Evolutionary conservation across 1,284 basidiomycete species (phyloP), one percentile per base, ranked within the genome.

Genomic region (Tetrapyrgos nigripes): DNA sequence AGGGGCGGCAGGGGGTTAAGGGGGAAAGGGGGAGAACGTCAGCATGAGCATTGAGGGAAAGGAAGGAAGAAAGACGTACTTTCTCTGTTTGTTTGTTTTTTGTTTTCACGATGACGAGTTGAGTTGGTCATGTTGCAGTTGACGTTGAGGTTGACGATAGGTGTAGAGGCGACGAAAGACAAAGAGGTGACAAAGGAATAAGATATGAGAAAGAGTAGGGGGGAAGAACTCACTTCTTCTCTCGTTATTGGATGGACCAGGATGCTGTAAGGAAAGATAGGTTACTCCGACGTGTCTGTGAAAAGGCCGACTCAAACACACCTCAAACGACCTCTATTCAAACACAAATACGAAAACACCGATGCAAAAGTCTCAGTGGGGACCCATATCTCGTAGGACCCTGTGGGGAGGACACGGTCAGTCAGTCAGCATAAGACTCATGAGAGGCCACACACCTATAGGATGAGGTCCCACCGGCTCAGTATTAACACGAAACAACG

Each of bases 331-430:
- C 88, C 89, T 53, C 85, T 79, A 68, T 92, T 83, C 70, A 86
- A 72, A 62, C 82, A 85, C 19, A 92, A 77, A 61, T 91, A 92
- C 14, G 89, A 92, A 67, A 85, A 92, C 13, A 92, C 84, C 0
- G 87, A 79, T 0, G 80, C 73, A 66, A 92, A 92, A 1, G 89
- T 89, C 63, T 89, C 87, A 0, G 82, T 79, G 0, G 89, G 90
- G 29, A 80, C 84, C 89, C 89, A 92, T 24, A 92, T 87, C 65
- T 92, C 90, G 65, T 91, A 92, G 1, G 89, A 90, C 14, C 88
- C 88, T 90, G 48, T 17, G 64, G 28, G 17, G 27, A 27, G 14
- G 21, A 19, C 14, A 26, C 40, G 14, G 35, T 14, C n/a, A n/a
- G 5, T n/a, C 10, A 35, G 29, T 10, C 6, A 5, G 26, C 11